Conservation (phyloP, 345 rosid species). For the Salix koriyanagi region DNA sequence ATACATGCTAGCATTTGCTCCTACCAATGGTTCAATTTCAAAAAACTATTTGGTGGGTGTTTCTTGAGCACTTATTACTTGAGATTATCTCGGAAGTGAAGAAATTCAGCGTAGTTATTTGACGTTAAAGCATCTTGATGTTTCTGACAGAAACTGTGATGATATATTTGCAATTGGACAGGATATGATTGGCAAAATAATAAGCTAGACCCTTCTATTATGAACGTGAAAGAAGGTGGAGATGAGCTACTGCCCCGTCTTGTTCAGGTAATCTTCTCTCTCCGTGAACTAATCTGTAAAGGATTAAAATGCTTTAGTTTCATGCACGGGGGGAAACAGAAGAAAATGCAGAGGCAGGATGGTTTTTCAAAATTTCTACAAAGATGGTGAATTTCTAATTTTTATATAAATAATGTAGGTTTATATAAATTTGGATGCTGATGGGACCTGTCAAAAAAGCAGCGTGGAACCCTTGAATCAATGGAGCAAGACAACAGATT, state of each 20-base stretch:
- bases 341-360: too few relatives aligned
- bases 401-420: constrained; percentile 25
- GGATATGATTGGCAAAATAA: constrained; percentile 80
- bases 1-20: constrained; percentile 68
- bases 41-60: constrained; percentile 61
- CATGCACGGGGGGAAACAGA: too few relatives aligned
- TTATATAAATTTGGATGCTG: constrained; percentile 46
- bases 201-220: constrained; percentile 66
- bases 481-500: constrained; percentile 73
- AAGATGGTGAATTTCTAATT: too few relatives aligned
- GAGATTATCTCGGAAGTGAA: too few relatives aligned
- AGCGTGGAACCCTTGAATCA: constrained; percentile 40
- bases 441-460: constrained; percentile 47
- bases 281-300: too few relatives aligned
- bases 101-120: too few relatives aligned
- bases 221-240: constrained; percentile 47
- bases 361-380: too few relatives aligned
- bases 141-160: neutral
- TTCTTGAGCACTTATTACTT: neutral
- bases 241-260: constrained; percentile 55
- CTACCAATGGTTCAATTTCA: constrained; percentile 83
- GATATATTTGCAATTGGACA: constrained; percentile 10
- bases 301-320: too few relatives aligned
- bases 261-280: constrained; percentile 40
- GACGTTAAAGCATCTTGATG: too few relatives aligned